Base-by-base conservation (phyloP, 495 filamentous ascomycete species). In the Trichodelitschia bisporula region DNA sequence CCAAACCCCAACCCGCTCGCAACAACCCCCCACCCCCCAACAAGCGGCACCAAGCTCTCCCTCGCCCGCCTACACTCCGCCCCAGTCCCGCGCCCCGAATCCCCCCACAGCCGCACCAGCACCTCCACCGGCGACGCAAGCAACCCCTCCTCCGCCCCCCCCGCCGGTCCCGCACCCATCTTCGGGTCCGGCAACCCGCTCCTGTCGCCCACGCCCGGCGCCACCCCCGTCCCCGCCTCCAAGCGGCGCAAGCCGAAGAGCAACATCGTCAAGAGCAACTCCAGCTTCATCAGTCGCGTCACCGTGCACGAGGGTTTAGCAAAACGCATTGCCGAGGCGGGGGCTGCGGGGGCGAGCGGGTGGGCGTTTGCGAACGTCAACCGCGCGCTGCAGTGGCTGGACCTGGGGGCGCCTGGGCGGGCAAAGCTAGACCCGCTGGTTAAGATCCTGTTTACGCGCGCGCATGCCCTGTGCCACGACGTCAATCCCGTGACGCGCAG, bases 261-360 rank as follows among this genome's bases (percentile, higher is more conserved):
- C 49, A 95, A 86, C 47, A 82, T 97, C 41, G 66, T 82, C 24
- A 97, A 97, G 58, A 93, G 79, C 54, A 93, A 90, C 50, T 95
- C 86, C 13, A 84, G 80, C 3, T 95, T 92, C 44, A 80, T 97
- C 14, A 92, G 83, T 4, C 56, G 86, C 30, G 83, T 91, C n/a
- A 89, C 93, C 28, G 66, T 77, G 4, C 76, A 92, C 47, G 89
- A 97, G 38, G 57, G 63, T 6, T 47, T 86, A 16, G 53, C 55
- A 1, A 92, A 89, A 47, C 62, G 77, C 31, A 48, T 95, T 29
- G 58, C 66, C 29, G 89, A 95, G 13, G 70, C 74, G 30, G 63
- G 68, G 18, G 53, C 59, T 11, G 76, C 90, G 36, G 84, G 80
- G 0, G 44, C 84, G 1, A n/a, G n/a, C n/a, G n/a, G n/a, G n/a